Evolutionary conservation across 1,139 yeast species (phyloP), one percentile per base, ranked within the genome.

Genomic region (Eremothecium cymbalariae): DNA sequence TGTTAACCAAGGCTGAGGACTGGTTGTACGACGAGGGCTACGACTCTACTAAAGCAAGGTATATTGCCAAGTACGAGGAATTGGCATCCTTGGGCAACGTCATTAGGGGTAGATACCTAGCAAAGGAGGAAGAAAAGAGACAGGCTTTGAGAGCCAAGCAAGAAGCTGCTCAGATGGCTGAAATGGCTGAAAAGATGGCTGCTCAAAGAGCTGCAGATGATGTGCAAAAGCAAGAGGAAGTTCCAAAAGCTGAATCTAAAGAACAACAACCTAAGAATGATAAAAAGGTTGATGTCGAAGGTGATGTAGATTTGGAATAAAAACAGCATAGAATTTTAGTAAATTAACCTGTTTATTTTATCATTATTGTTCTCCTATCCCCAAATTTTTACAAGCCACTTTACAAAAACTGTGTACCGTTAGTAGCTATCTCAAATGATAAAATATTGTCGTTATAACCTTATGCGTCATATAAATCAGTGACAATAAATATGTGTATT

Each of bases 11-110:
- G 62, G 77, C 97, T 48, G 98, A 93, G 72, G 95, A 90, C 60
- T 90, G 99, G 99, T 75, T 90, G 58, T 93, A 90, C 65, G 95
- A 83, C 44, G 98, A 85, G 39, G 97, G 98, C 57, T 90, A 83
- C 60, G 98, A 90, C 62, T 76, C 97, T 44, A 72, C 88, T 60
- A 88, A 90, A 76, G 98, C 94, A 53, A 85, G 82, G 65, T 90
- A 90, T 72, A 80, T 93, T 67, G 97, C 98, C 58, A 88, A 83
- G 68, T 86, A 88, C 67, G 98, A 93, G 68, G 98, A 90, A 66
- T 77, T 90, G 59, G 94, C 96, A 33, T 73, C 95, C 34, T 70
- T 79, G 55, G 98, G 98, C 64, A 90, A 93, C 72, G 68, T 90
- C 51, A 85, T 90, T 64, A 83, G 81, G 68, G 97, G 96, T 56